Evolutionary conservation across 202 grass and related monocot genomes (phyloP).

Genomic region (Zoysia matrella): DNA sequence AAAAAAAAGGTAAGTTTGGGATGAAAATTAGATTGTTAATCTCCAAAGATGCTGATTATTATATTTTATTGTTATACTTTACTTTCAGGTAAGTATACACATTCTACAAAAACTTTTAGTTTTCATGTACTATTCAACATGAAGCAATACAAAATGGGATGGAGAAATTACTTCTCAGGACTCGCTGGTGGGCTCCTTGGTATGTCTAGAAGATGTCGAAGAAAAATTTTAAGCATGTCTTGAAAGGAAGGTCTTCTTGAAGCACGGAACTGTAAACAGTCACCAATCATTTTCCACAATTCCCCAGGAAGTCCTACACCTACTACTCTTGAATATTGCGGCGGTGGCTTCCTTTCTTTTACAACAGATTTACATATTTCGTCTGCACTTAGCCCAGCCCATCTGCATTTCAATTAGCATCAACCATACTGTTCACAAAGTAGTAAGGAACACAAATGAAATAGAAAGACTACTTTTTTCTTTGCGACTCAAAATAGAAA

Average conservation of each 20-base stretch:
- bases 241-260: conserved; percentile 92
- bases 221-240: conserved; percentile 95
- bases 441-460: conserved; percentile 52
- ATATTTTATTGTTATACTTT: conserved; percentile 13
- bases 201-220: conserved; percentile 93
- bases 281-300: conserved; percentile 99
- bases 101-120: conserved; percentile 27
- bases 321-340: conserved; percentile 97
- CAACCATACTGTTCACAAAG: conserved; percentile 52
- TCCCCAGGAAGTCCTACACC: conserved; percentile 97
- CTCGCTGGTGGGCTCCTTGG: conserved; percentile 87
- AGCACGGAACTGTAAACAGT: conserved; percentile 85
- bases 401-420: conserved; percentile 80
- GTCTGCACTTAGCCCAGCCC: conserved; percentile 90
- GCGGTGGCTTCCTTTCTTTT: conserved; percentile 86
- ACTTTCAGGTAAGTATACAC: conserved; percentile 27
- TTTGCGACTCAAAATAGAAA: too few species aligned
- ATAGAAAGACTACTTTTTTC: conserved; percentile 59
- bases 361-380: conserved; percentile 88
- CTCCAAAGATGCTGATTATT: neutral
- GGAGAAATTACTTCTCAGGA: conserved; percentile 85
- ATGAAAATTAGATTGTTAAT: too few species aligned
- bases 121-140: conserved; percentile 29
- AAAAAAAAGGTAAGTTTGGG: too few species aligned
- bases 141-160: conserved; percentile 36